Conservation (phyloP, 1,284 basidiomycete species). For the Leccinum subfulvum region DNA sequence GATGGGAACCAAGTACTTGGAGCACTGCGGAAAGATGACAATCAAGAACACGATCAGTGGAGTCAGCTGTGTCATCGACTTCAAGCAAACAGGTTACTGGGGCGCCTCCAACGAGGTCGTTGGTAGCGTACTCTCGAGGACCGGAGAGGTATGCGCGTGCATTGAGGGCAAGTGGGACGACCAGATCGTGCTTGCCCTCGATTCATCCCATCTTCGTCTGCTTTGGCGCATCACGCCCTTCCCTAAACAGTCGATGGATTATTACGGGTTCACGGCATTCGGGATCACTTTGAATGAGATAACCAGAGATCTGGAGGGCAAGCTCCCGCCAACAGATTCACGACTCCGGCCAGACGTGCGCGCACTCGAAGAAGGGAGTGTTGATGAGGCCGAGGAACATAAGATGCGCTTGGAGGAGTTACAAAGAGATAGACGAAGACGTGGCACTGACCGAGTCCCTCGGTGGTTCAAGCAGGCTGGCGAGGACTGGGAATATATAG, state of each 20-base stretch:
- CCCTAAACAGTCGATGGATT: conserved; percentile 70
- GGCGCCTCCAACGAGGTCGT: conserved; percentile 73
- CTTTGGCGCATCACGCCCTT: conserved; percentile 75
- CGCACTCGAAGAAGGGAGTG: conserved; percentile 80
- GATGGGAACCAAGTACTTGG: conserved; percentile 88
- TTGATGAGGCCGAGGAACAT: conserved; percentile 74
- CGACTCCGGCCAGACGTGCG: conserved; percentile 83
- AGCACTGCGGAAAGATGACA: conserved; percentile 74
- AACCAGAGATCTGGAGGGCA: conserved; percentile 63
- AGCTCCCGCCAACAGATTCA: conserved; percentile 83
- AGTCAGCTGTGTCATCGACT: conserved; percentile 67
- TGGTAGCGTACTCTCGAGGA: conserved; percentile 56
- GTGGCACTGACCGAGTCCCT: conserved; percentile 54
- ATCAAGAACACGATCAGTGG: conserved; percentile 62
- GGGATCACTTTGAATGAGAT: conserved; percentile 83
- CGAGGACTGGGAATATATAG: conserved; percentile 72
- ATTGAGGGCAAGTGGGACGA: conserved; percentile 87
- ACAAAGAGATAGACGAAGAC: conserved; percentile 65
- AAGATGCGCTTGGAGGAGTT: conserved; percentile 76
- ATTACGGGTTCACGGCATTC: conserved; percentile 83
- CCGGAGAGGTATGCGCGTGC: conserved; percentile 53
- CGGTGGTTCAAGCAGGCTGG: conserved; percentile 73
- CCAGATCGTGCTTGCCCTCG: conserved; percentile 63
- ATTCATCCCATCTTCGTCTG: conserved; percentile 67
- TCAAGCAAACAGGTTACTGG: conserved; percentile 85